Evolutionary conservation across 2,329 filamentous ascomycete genomes (phyloP), one percentile per base, ranked within the genome.

Genomic region (Penicillium sumatraense): DNA sequence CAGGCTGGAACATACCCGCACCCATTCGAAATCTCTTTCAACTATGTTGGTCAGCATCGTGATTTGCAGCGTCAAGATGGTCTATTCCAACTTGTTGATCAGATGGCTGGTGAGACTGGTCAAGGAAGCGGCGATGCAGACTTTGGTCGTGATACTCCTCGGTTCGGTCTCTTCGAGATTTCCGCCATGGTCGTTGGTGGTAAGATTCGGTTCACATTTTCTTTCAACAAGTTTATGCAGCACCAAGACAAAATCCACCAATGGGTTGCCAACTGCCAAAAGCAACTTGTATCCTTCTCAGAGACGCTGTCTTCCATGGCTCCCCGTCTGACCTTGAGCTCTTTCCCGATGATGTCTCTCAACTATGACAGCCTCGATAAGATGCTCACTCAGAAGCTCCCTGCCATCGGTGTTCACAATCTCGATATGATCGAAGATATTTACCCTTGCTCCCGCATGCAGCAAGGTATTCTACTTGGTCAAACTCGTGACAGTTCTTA

Each of bases 151-250:
- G 63, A 72, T 4, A 78, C 78, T 10, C 77, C 76, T 9, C 75
- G 79, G 3, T 80, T 81, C 56, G 78, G 75, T 4, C 69, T 83
- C 0, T 80, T 84, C 53, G 81, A 84, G 57, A 80, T 83, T 33
- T 80, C 79, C 0, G 80, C 80, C 1, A 76, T 81, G 49, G 74
- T 81, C 3, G 76, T 78, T 13, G 72, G 76, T 48, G 79, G 77
- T 0, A 68, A 68, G 13, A 70, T 83, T 21, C 75, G 78, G 8
- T 79, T 83, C 49, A 77, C 75, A 0, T 83, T 83, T 62, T 79
- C 80, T 0, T 82, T 79, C 67, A 83, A 82, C 59, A 71, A 72
- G 13, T 66, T 73, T 26, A 81, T 82, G 77, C 64, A 66, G 9
- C 77, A 81, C 57, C 79, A 81, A 53, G 62, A 71, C 2, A 63